These are phyloP conservation scores for Ganoderma lingzhi DNA, from an alignment of 1,284 basidiomycete species.

Conservation along the genomic window DNA sequence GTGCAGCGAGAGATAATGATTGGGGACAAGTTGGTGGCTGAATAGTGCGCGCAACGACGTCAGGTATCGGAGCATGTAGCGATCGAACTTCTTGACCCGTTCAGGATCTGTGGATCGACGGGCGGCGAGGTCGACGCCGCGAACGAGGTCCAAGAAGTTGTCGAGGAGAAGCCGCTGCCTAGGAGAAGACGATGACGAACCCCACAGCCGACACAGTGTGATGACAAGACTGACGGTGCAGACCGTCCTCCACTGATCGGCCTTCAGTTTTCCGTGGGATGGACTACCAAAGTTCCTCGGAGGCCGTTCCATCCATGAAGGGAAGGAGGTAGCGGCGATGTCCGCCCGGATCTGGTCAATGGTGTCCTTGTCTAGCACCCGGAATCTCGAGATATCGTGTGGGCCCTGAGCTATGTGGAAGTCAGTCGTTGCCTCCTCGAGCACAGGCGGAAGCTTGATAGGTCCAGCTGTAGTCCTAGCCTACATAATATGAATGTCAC, in stretches of 20 bases:
- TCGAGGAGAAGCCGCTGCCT: slow-evolving; percentile 37
- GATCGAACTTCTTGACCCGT: slow-evolving; percentile 31
- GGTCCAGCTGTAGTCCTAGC: not conserved
- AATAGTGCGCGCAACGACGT: slow-evolving; percentile 40
- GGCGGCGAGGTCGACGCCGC: slow-evolving; percentile 14
- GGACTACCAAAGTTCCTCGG: slow-evolving; percentile 43
- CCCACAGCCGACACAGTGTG: slow-evolving; percentile 47
- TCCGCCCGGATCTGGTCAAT: slow-evolving; percentile 39
- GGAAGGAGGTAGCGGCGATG: slow-evolving; percentile 38
- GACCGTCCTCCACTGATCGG: slow-evolving; percentile 47
- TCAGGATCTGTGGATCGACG: slow-evolving; percentile 1
- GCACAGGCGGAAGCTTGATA: not conserved
- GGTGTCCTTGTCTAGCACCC: slow-evolving; percentile 13
- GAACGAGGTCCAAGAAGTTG: slow-evolving; percentile 41
- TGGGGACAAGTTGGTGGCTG: slow-evolving; percentile 40
- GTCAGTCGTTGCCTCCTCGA: not conserved
- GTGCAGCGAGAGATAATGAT: slow-evolving; percentile 50
- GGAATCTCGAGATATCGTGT: not conserved
- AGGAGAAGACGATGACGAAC: slow-evolving; percentile 9
- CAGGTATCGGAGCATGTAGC: slow-evolving; percentile 43
- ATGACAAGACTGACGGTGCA: slow-evolving; percentile 41
- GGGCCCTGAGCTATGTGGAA: slow-evolving; percentile 1
- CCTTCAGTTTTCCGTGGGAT: slow-evolving; percentile 44
- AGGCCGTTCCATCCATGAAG: slow-evolving; percentile 41
- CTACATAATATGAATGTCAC: not conserved